Evolutionary conservation across 305 asterid species (phyloP).

Genomic region (Monarda citriodora): DNA sequence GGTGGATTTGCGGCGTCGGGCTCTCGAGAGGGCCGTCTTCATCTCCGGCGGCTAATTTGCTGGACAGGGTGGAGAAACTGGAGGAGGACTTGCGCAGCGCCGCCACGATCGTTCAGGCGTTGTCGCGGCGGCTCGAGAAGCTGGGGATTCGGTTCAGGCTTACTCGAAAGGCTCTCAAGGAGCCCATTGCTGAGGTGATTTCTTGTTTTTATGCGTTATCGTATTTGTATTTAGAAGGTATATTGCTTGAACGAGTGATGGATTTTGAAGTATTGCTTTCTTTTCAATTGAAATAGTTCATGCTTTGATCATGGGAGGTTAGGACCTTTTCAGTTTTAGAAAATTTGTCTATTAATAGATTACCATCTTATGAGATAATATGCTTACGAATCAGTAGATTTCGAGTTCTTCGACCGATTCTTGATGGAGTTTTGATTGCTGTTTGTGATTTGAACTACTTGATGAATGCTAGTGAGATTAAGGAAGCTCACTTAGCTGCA

Average conservation of each 20-base stretch:
- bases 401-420: constrained; percentile 11
- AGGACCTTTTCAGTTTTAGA: background rate
- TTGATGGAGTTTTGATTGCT: constrained; percentile 15
- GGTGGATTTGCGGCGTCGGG: constrained; percentile 52
- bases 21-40: constrained; percentile 33
- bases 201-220: background rate
- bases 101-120: constrained; percentile 47
- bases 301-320: constrained; percentile 3
- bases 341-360: background rate
- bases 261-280: background rate
- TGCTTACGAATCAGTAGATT: background rate
- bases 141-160: constrained; percentile 48
- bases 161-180: constrained; percentile 40
- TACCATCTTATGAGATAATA: background rate
- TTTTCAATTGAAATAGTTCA: background rate
- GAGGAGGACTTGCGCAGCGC: constrained; percentile 73
- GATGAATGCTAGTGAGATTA: background rate
- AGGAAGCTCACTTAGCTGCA: background rate
- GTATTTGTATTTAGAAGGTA: constrained; percentile 6
- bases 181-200: constrained; percentile 68
- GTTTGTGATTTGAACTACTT: background rate
- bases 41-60: constrained; percentile 43
- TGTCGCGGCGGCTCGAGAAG: constrained; percentile 89
- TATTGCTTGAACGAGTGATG: background rate
- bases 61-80: constrained; percentile 85